These are phyloP conservation scores for Penicillium fuscoglaucum DNA, from an alignment of 2,329 filamentous ascomycete species.

Conservation along the genomic window DNA sequence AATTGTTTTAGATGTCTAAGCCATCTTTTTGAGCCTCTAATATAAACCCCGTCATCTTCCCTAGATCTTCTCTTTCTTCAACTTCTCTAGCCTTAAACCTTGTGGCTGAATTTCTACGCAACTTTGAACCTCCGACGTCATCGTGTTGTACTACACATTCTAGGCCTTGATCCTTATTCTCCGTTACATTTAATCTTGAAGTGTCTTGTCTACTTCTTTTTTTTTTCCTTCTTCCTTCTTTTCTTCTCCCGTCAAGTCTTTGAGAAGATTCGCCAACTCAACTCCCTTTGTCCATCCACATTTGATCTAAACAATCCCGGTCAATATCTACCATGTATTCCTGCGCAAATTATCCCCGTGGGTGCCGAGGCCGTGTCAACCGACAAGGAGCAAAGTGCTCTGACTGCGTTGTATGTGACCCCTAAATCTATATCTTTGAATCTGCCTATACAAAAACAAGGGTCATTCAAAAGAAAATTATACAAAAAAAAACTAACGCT, in stretches of 20 bases:
- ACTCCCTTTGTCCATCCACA: neutral
- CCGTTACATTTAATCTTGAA: conserved; percentile 17
- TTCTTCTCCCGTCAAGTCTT: neutral
- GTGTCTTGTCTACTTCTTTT: conserved; percentile 11
- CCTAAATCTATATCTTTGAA: neutral
- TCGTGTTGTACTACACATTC: conserved; percentile 11
- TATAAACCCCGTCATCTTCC: conserved; percentile 26
- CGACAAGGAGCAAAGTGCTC: conserved; percentile 45
- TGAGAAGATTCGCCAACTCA: neutral
- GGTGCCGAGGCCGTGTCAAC: conserved; percentile 50
- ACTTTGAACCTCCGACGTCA: conserved; percentile 15
- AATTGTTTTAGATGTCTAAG: conserved; percentile 16
- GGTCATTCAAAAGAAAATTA: neutral
- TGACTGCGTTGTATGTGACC: conserved; percentile 46
- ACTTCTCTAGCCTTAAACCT: neutral
- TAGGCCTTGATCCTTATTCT: conserved; percentile 12
- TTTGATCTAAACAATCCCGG: neutral
- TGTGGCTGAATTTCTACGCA: conserved; percentile 2
- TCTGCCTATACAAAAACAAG: neutral
- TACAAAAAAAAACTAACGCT: conserved; percentile 8
- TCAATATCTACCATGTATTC: conserved; percentile 43
- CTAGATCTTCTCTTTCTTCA: conserved; percentile 14
- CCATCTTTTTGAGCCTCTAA: conserved; percentile 27
- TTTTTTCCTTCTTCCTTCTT: neutral
- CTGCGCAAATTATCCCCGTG: conserved; percentile 50